phyloP scores from a whole-genome alignment of 768 basidiomycete genomes.

The Royoungia palumana region DNA sequence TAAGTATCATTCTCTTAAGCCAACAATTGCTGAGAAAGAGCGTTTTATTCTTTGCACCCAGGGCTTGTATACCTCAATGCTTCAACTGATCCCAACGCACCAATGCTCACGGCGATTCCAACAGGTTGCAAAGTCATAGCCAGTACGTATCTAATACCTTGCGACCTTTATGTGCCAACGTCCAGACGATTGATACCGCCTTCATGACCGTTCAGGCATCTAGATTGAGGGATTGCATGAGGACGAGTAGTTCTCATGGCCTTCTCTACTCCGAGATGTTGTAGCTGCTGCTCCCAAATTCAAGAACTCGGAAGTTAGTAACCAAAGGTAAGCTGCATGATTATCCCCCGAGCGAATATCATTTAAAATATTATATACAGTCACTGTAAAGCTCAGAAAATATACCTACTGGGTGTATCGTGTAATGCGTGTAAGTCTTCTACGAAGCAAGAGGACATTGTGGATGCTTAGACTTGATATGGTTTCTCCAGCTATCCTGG shows the following conservation, averaged over 20 bases:
- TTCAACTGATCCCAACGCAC: too few relatives aligned
- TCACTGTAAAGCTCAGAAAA: background rate
- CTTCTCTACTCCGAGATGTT: too few relatives aligned
- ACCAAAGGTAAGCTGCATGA: background rate
- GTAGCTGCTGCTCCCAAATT: too few relatives aligned
- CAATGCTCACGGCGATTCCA: background rate
- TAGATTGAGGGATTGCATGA: background rate
- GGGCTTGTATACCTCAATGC: background rate
- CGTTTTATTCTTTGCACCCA: background rate
- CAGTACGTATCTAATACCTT: background rate
- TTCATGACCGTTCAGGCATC: background rate
- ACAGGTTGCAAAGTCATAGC: background rate
- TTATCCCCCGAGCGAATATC: too few relatives aligned
- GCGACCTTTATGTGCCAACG: too few relatives aligned
- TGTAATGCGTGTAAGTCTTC: background rate
- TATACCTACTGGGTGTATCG: background rate
- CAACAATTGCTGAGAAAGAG: background rate
- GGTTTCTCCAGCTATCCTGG: slow-evolving; percentile 13
- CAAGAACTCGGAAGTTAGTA: too few relatives aligned
- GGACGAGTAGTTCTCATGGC: background rate
- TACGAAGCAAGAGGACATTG: background rate
- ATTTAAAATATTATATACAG: background rate
- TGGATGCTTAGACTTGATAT: slow-evolving; percentile 12
- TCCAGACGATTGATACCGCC: background rate
- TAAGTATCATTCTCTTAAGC: background rate